Conservation (phyloP, 2,329 filamentous ascomycete species). For the Thermothelomyces thermophilus region DNA sequence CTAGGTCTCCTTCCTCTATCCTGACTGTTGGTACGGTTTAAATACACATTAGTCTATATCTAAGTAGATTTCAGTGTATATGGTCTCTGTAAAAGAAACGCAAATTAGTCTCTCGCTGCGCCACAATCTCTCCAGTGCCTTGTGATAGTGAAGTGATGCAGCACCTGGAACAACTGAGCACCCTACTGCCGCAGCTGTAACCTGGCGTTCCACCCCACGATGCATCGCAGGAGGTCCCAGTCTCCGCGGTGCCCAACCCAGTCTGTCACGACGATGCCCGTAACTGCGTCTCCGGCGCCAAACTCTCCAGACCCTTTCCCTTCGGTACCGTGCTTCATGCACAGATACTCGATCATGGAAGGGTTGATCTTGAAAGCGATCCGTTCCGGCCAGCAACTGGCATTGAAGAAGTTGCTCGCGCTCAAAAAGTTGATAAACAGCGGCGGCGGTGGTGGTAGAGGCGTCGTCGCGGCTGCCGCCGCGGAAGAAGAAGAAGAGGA, state of each 20-base stretch:
- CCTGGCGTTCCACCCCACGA: constrained; percentile 85
- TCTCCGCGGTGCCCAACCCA: constrained; percentile 83
- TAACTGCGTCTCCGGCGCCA: constrained; percentile 62
- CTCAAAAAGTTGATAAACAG: constrained; percentile 87
- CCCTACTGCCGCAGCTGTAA: constrained; percentile 43
- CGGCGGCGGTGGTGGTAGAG: constrained; percentile 53
- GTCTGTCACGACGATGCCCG: constrained; percentile 86
- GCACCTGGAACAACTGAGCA: constrained; percentile 5
- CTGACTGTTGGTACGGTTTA: not conserved
- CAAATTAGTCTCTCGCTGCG: too few relatives aligned
- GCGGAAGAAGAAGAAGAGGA: too few relatives aligned
- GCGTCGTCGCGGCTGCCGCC: not conserved
- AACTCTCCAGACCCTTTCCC: constrained; percentile 44
- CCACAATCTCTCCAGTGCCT: too few relatives aligned
- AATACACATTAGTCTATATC: not conserved
- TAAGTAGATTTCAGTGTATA: not conserved
- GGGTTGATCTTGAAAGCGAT: constrained; percentile 87
- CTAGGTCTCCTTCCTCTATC: not conserved
- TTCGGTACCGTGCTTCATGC: constrained; percentile 47
- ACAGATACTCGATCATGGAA: constrained; percentile 58
- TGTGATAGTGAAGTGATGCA: too few relatives aligned
- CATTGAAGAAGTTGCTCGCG: constrained; percentile 90
- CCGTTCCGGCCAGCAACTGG: constrained; percentile 85
- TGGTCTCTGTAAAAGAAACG: not conserved
- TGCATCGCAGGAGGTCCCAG: constrained; percentile 82